These are phyloP conservation scores for Phytophthora sp. DNA, from an alignment of 352 stramenopile genomes.

Conservation along the genomic window DNA sequence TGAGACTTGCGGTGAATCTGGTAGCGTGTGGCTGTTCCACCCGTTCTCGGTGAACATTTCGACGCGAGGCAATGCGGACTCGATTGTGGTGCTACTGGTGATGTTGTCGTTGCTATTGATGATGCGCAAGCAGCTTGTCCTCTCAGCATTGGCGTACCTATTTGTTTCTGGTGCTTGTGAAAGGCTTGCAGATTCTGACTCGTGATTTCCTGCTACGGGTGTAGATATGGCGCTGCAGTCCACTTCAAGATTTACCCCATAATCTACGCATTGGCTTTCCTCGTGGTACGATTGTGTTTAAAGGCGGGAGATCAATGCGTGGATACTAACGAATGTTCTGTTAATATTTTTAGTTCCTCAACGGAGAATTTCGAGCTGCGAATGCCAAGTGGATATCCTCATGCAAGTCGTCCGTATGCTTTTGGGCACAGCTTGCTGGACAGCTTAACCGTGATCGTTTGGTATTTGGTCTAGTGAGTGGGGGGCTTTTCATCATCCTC, in stretches of 20 bases:
- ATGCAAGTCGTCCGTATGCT: slow-evolving; percentile 58
- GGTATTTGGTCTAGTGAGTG: slow-evolving; percentile 91
- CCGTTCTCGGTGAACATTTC: slow-evolving; percentile 99
- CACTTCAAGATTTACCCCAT: slow-evolving; percentile 99
- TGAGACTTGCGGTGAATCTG: slow-evolving; percentile 5
- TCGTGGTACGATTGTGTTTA: slow-evolving; percentile 61
- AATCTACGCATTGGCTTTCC: slow-evolving; percentile 93
- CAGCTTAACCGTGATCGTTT: slow-evolving; percentile 80
- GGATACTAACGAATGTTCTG: neutral
- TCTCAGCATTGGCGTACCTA: slow-evolving; percentile 72
- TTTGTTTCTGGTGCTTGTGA: neutral
- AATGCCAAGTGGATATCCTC: slow-evolving; percentile 58
- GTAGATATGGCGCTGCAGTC: slow-evolving; percentile 94
- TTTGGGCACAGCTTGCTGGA: slow-evolving; percentile 55
- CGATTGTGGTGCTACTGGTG: slow-evolving; percentile 94
- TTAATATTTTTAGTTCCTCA: slow-evolving; percentile 58
- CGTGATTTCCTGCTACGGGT: neutral
- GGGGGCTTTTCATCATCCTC: slow-evolving; percentile 84
- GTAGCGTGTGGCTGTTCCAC: slow-evolving; percentile 96
- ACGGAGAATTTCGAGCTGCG: slow-evolving; percentile 57
- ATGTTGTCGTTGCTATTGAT: slow-evolving; percentile 90
- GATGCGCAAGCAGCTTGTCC: slow-evolving; percentile 79
- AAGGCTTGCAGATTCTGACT: slow-evolving; percentile 5
- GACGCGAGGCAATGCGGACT: slow-evolving; percentile 97
- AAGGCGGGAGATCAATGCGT: neutral